Evolutionary conservation across 2,329 filamentous ascomycete genomes (phyloP).

Genomic region (Sclerotiophoma versabilis): DNA sequence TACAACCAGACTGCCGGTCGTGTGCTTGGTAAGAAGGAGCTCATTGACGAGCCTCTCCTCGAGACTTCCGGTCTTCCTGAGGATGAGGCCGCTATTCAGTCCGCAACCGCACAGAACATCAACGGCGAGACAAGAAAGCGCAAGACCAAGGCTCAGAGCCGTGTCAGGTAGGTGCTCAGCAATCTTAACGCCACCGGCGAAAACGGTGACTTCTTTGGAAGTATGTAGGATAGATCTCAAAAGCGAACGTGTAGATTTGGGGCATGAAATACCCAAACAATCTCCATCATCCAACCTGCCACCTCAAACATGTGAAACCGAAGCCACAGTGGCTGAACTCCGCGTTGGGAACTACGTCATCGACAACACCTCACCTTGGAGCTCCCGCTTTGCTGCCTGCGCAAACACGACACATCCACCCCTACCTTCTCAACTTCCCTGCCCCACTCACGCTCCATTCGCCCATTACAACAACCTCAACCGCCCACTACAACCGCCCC

Average conservation of each 20-base stretch:
- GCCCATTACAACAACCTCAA: not conserved
- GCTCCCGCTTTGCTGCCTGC: conserved; percentile 2
- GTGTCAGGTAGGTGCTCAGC: conserved; percentile 23
- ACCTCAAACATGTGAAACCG: conserved; percentile 2
- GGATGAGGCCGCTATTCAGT: conserved; percentile 51
- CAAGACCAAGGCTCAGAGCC: conserved; percentile 39
- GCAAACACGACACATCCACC: not conserved
- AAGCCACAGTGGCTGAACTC: conserved; percentile 24
- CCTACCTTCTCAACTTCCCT: not conserved
- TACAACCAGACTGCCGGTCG: conserved; percentile 62
- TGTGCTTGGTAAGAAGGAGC: conserved; percentile 48
- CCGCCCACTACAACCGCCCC: not conserved
- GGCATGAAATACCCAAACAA: not conserved
- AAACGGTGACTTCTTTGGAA: conserved; percentile 1
- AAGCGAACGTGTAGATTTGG: not conserved
- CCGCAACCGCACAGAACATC: conserved; percentile 53
- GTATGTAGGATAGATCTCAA: conserved; percentile 14
- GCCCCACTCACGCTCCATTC: not conserved
- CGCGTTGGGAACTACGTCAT: conserved; percentile 11
- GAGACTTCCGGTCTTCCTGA: conserved; percentile 47
- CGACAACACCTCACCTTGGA: conserved; percentile 12
- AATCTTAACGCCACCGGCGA: not conserved
- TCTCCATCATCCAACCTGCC: not conserved
- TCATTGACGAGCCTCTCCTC: conserved; percentile 46
- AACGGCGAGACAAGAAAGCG: conserved; percentile 56